phyloP scores from a whole-genome alignment of 805 yeast species.

The Zygotorulaspora florentina region DNA sequence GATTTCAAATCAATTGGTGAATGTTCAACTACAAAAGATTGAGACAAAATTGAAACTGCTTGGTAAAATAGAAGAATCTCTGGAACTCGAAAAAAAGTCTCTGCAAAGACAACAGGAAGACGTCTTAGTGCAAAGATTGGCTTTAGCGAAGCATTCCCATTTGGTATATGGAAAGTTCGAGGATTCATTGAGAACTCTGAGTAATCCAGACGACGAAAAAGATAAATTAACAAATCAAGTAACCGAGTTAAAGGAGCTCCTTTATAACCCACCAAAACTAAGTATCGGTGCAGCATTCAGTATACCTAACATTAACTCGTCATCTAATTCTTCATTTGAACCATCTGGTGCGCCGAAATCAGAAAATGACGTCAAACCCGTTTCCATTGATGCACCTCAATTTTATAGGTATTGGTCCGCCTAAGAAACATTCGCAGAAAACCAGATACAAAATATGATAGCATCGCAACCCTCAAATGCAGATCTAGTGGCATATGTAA shows the following conservation, averaged over 20 bases:
- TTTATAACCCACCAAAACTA: slow-evolving; percentile 32
- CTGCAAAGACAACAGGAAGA: slow-evolving; percentile 63
- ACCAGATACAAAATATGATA: too few relatives aligned
- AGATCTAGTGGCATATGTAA: not conserved
- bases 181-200: slow-evolving; percentile 20
- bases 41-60: slow-evolving; percentile 60
- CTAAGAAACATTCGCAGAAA: slow-evolving; percentile 17
- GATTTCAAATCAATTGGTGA: slow-evolving; percentile 52
- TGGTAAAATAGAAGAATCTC: slow-evolving; percentile 57
- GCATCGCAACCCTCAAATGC: not conserved
- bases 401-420: slow-evolving; percentile 66
- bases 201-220: slow-evolving; percentile 10
- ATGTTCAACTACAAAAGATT: slow-evolving; percentile 58
- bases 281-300: slow-evolving; percentile 30
- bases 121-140: slow-evolving; percentile 57
- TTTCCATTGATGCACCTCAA: slow-evolving; percentile 58
- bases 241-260: slow-evolving; percentile 24
- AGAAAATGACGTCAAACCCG: slow-evolving; percentile 45
- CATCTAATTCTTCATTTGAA: slow-evolving; percentile 10
- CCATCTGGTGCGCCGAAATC: slow-evolving; percentile 17
- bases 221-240: slow-evolving; percentile 18
- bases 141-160: slow-evolving; percentile 58
- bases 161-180: slow-evolving; percentile 41
- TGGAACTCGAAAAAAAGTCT: slow-evolving; percentile 59
- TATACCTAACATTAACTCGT: slow-evolving; percentile 17